These are phyloP conservation scores for Russula foetens DNA, from an alignment of 768 basidiomycete genomes.

Conservation along the genomic window DNA sequence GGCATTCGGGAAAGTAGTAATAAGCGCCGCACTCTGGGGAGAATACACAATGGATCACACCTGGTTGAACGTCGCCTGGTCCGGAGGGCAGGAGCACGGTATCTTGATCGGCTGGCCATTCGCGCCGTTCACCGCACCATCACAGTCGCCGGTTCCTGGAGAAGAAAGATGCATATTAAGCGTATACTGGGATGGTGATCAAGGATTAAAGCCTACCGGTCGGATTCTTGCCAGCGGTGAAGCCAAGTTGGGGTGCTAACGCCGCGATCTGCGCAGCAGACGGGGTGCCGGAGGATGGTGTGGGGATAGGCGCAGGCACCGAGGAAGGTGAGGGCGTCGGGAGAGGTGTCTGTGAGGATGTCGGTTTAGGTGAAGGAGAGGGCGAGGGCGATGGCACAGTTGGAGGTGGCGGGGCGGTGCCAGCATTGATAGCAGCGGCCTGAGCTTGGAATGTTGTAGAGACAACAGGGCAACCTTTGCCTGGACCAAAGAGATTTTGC, in stretches of 20 bases:
- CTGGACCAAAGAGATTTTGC: constrained; percentile 64
- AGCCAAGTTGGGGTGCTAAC: constrained; percentile 24
- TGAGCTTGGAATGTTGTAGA: constrained; percentile 50
- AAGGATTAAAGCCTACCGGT: constrained; percentile 4
- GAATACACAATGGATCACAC: neutral
- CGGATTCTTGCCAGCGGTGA: constrained; percentile 24
- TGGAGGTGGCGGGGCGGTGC: neutral
- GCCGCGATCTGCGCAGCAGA: constrained; percentile 6
- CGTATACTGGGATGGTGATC: neutral
- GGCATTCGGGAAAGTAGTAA: neutral
- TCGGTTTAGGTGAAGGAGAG: no score
- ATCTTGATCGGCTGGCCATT: constrained; percentile 32
- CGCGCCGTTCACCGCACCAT: constrained; percentile 25
- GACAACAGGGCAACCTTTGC: constrained; percentile 55
- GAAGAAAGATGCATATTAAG: neutral
- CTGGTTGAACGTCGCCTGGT: constrained; percentile 27
- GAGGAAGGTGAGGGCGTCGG: neutral
- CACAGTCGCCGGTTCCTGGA: constrained; percentile 18
- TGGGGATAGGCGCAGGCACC: neutral
- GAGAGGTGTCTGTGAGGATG: neutral
- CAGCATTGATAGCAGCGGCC: constrained; percentile 17
- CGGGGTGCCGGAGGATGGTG: neutral
- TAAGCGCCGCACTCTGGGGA: neutral
- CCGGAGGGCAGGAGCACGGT: constrained; percentile 36
- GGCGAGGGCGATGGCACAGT: neutral